Evolutionary conservation across 2,329 filamentous ascomycete genomes (phyloP), one percentile per base, ranked within the genome.

Genomic region (Akanthomyces muscarius): DNA sequence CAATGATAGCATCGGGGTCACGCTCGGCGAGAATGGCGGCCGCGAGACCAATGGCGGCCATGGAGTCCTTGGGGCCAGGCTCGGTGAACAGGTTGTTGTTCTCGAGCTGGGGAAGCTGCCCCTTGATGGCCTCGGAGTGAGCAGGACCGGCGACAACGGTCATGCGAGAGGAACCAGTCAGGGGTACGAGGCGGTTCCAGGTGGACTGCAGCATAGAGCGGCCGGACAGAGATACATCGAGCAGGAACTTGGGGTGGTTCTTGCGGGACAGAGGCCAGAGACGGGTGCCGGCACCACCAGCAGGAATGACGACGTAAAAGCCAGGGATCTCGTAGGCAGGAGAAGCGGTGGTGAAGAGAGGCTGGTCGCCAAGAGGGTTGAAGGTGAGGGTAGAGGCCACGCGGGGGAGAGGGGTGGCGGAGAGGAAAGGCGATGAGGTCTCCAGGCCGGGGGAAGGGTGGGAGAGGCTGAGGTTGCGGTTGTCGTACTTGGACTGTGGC

Each of bases 221-320:
- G 25, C 69, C 69, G 10, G 65, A 69, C 13, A 70, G 67, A 51
- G 68, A 66, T 56, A 70, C 68, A 44, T 70, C 69, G 41, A 70
- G 64, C 54, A 70, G 65, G 50, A 70, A 70, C 62, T 70, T 70
- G 68, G 69, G 69, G 58, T 70, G 69, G 50, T 70, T 69, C 65
- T 70, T 68, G 33, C 69, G 68, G 13, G 69, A 70, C 44, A 70
- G 65, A 18, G 69, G 69, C 69, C 69, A 70, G 18, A 70, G 66
- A 63, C 69, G 69, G 62, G 69, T 70, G 30, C 69, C 69, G 48
- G 69, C 69, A 63, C 69, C 69, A 53, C 69, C 69, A n/a, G 69
- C 69, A 13, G 69, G 69, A 44, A 70, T 70, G 25, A 70, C 68
- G 55, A 69, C 68, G 60, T 69, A 70, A 61, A 70, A 70, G 47